A percentile compares a stretch with the other conserved stretches of the same genome.
Evolutionary conservation across 768 basidiomycete species (phyloP).

Genomic region (Krasilnikovozyma curviuscula): DNA sequence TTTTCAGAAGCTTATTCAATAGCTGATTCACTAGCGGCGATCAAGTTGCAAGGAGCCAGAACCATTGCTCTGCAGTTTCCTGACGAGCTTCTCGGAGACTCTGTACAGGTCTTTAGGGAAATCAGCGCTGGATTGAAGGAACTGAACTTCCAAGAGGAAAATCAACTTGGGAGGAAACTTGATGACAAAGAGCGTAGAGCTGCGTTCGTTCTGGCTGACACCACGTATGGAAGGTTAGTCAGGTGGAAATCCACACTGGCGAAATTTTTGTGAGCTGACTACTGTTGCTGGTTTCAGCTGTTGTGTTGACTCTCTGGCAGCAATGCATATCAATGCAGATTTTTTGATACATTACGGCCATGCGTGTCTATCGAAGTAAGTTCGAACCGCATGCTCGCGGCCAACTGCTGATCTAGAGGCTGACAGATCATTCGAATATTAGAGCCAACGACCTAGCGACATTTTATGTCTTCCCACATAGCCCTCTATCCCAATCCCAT

Average conservation of each 20-base stretch:
- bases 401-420: no score
- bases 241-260: not conserved
- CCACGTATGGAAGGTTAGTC: constrained; percentile 80
- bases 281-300: constrained; percentile 37
- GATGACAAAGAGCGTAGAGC: constrained; percentile 31
- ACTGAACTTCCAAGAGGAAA: no score
- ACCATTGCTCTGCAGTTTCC: constrained; percentile 78
- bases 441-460: constrained; percentile 77
- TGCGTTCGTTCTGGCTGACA: constrained; percentile 85
- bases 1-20: no score
- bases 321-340: constrained; percentile 82
- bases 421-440: no score
- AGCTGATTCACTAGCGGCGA: not conserved
- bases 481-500: constrained; percentile 19
- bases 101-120: constrained; percentile 57
- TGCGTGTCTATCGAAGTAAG: constrained; percentile 90
- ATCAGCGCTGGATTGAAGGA: constrained; percentile 33
- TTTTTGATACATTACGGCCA: constrained; percentile 87
- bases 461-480: constrained; percentile 74
- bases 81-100: constrained; percentile 70
- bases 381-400: no score
- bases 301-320: constrained; percentile 89
- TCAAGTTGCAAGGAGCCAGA: not conserved
- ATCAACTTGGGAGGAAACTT: constrained; percentile 14
- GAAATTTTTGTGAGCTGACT: not conserved